Evolutionary conservation across 164 flowering plant genomes (phyloP).

Genomic region (Stephania yunnanensis): DNA sequence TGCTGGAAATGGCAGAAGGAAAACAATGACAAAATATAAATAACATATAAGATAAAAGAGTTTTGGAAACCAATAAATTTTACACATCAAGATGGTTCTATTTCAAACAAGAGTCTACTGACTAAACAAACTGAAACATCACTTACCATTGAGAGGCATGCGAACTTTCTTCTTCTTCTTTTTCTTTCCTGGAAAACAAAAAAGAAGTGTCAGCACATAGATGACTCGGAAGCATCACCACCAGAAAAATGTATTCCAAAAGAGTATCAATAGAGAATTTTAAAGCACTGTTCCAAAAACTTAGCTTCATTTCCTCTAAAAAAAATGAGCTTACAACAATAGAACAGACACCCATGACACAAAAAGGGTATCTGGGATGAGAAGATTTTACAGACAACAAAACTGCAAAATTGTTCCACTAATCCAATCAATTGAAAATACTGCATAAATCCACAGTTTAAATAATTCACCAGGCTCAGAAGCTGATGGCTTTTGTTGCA

Average conservation of each 20-base stretch:
- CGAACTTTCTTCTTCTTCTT: constrained; percentile 84
- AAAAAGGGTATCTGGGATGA: background rate
- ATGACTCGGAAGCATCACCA: background rate
- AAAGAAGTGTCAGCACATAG: background rate
- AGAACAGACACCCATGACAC: background rate
- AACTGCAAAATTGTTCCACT: background rate
- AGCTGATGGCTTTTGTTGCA: constrained; percentile 67
- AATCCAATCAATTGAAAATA: background rate
- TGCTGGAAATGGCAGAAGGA: background rate
- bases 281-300: background rate
- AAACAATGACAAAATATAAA: background rate
- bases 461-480: constrained; percentile 61
- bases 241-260: background rate
- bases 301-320: background rate
- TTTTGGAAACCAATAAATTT: background rate
- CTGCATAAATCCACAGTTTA: background rate
- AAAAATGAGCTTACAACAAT: background rate
- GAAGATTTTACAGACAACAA: background rate
- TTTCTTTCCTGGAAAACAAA: constrained; percentile 60
- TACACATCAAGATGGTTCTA: background rate
- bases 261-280: background rate
- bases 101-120: background rate
- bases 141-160: constrained; percentile 56
- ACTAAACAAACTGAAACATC: background rate
- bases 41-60: background rate